Conservation (phyloP, 805 yeast species). For the Teunomyces kruisii region DNA sequence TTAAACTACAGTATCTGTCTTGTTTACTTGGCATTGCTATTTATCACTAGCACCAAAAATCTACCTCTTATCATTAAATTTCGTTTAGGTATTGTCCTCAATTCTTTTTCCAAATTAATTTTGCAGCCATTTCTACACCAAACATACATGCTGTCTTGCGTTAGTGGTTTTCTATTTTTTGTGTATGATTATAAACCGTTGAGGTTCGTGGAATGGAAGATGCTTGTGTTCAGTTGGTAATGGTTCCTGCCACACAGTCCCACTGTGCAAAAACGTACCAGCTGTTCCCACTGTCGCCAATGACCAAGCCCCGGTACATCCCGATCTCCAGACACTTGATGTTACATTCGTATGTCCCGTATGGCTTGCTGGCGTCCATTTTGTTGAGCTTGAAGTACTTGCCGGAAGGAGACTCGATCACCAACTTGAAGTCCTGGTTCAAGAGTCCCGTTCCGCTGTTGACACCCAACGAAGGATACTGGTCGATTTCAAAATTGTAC, state of each 20-base stretch:
- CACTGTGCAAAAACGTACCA: constrained; percentile 94
- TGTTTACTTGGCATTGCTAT: no score
- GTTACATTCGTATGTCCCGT: constrained; percentile 59
- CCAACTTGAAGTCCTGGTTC: constrained; percentile 54
- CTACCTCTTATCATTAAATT: no score
- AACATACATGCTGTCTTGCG: no score
- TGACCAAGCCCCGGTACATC: constrained; percentile 77
- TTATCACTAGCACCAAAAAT: no score
- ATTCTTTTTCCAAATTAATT: no score
- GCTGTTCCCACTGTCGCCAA: constrained; percentile 71
- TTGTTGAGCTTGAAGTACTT: constrained; percentile 61
- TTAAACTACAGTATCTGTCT: no score
- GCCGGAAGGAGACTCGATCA: constrained; percentile 84
- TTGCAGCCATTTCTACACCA: no score
- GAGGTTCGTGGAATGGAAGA: neutral
- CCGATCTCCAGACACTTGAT: constrained; percentile 72
- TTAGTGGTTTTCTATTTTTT: neutral
- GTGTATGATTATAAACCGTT: neutral
- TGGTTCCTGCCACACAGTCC: constrained; percentile 50
- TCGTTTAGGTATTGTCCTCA: no score
- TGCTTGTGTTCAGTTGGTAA: constrained; percentile 3
- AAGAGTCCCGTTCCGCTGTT: constrained; percentile 34
- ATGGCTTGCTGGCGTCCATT: constrained; percentile 45
- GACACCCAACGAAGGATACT: constrained; percentile 57
- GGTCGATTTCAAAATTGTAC: constrained; percentile 64